These are phyloP conservation scores for Adansonia grandidieri DNA, from an alignment of 441 rosid genomes.

Conservation along the genomic window DNA sequence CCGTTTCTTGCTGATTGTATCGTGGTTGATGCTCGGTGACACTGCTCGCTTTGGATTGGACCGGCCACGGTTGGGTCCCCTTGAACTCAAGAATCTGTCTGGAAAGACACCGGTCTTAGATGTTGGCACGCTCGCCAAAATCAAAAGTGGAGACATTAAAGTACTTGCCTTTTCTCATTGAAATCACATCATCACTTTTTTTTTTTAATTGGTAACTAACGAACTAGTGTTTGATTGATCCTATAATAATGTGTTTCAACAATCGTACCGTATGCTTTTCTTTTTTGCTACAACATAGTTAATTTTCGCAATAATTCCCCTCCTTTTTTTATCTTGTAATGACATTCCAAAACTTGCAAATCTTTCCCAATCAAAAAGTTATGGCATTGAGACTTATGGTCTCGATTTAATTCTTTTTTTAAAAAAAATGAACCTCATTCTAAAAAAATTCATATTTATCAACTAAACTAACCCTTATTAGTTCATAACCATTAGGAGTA, in stretches of 20 bases:
- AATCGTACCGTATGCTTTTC: neutral
- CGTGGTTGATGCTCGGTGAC: constrained; percentile 66
- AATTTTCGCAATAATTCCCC: neutral
- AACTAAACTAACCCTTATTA: no score
- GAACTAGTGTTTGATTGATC: constrained; percentile 12
- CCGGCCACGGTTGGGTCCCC: constrained; percentile 26
- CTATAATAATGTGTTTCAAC: constrained; percentile 1
- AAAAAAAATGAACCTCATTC: no score
- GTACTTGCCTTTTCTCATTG: constrained; percentile 15
- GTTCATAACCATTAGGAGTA: neutral
- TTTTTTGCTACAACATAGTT: neutral
- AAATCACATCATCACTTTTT: constrained; percentile 16
- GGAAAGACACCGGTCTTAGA: constrained; percentile 30
- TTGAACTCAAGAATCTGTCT: constrained; percentile 40
- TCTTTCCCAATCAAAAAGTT: neutral
- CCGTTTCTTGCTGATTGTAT: constrained; percentile 52
- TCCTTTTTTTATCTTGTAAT: constrained; percentile 8
- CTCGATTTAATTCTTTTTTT: no score
- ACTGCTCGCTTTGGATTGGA: constrained; percentile 40
- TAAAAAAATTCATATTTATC: no score
- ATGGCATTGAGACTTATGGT: neutral
- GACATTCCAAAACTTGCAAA: constrained; percentile 9
- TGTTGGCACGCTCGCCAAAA: constrained; percentile 29
- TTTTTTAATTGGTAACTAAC: neutral
- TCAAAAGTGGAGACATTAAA: constrained; percentile 32